Percentiles rank a stretch among this genome's conserved stretches.
Conservation (phyloP, 352 stramenopile genomes). For the Phytophthora sansomeana region DNA sequence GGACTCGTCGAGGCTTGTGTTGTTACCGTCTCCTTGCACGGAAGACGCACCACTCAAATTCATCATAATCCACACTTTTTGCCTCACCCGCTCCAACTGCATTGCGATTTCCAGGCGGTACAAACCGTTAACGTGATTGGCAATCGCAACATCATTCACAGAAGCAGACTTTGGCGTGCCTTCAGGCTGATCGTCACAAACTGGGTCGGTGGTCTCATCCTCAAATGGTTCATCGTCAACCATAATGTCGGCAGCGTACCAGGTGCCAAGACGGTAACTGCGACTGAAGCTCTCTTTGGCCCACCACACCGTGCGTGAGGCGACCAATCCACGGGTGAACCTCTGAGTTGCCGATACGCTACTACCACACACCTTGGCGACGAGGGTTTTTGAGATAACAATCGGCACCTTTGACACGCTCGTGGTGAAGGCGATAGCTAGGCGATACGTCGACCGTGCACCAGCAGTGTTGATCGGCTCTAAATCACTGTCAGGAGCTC, state of each 20-base stretch:
- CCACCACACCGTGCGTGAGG: slow-evolving; percentile 74
- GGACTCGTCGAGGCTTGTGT: slow-evolving; percentile 1
- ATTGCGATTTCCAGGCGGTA: slow-evolving; percentile 59
- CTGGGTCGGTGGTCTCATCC: slow-evolving; percentile 5
- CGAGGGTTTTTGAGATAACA: slow-evolving; percentile 74
- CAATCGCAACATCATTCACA: slow-evolving; percentile 25
- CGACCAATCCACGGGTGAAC: slow-evolving; percentile 55
- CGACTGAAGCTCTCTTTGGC: slow-evolving; percentile 81
- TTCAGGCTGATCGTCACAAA: slow-evolving; percentile 9
- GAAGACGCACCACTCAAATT: slow-evolving; percentile 32
- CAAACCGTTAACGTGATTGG: slow-evolving; percentile 49
- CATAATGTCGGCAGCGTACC: slow-evolving; percentile 69
- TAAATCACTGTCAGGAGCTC: slow-evolving; percentile 19
- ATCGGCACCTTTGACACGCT: slow-evolving; percentile 58
- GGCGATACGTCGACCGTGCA: slow-evolving; percentile 62
- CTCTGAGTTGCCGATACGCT: slow-evolving; percentile 56
- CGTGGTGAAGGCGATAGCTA: slow-evolving; percentile 65
- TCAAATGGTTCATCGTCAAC: slow-evolving; percentile 12
- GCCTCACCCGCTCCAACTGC: slow-evolving; percentile 68
- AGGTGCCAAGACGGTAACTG: slow-evolving; percentile 76
- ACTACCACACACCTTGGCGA: slow-evolving; percentile 63
- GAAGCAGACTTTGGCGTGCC: neutral
- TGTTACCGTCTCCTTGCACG: slow-evolving; percentile 2
- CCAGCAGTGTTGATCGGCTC: slow-evolving; percentile 53
- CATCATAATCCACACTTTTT: slow-evolving; percentile 63